phyloP scores from a whole-genome alignment of 768 basidiomycete species.

The Lyophyllum atratum region DNA sequence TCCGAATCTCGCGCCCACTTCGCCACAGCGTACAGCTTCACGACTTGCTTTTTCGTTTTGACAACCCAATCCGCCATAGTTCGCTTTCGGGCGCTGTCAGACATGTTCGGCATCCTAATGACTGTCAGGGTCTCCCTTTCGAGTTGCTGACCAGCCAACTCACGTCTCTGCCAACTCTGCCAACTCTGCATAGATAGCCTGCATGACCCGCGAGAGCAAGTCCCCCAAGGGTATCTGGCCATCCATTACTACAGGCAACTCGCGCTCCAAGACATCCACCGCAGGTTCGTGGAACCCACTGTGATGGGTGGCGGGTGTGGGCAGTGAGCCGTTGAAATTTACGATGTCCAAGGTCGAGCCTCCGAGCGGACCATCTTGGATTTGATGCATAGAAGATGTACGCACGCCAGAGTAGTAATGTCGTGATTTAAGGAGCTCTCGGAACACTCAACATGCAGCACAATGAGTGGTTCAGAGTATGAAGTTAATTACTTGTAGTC shows the following conservation, averaged over 20 bases:
- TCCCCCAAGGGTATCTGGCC: slow-evolving; percentile 77
- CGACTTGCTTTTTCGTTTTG: slow-evolving; percentile 86
- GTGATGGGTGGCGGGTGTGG: neutral
- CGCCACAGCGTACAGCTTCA: slow-evolving; percentile 83
- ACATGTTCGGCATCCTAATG: slow-evolving; percentile 76
- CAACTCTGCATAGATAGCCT: slow-evolving; percentile 81
- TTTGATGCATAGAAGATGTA: slow-evolving; percentile 13
- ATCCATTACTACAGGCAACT: slow-evolving; percentile 73
- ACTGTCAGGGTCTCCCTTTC: slow-evolving; percentile 2
- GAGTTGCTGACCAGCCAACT: slow-evolving; percentile 26
- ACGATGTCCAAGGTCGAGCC: neutral
- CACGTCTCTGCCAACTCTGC: slow-evolving; percentile 87
- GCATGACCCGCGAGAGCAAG: slow-evolving; percentile 73
- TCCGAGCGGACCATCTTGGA: slow-evolving; percentile 7
- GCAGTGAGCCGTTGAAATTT: neutral
- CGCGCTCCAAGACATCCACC: slow-evolving; percentile 64
- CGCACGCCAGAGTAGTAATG: too few relatives aligned
- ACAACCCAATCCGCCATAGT: slow-evolving; percentile 87
- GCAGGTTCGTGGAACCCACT: slow-evolving; percentile 24
- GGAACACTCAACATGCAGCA: neutral
- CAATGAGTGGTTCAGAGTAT: neutral
- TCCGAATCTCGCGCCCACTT: slow-evolving; percentile 88
- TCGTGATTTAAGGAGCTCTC: neutral
- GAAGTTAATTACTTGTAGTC: neutral
- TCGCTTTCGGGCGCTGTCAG: slow-evolving; percentile 77